phyloP scores from a whole-genome alignment of 768 basidiomycete species.

The Amanita thiersii region DNA sequence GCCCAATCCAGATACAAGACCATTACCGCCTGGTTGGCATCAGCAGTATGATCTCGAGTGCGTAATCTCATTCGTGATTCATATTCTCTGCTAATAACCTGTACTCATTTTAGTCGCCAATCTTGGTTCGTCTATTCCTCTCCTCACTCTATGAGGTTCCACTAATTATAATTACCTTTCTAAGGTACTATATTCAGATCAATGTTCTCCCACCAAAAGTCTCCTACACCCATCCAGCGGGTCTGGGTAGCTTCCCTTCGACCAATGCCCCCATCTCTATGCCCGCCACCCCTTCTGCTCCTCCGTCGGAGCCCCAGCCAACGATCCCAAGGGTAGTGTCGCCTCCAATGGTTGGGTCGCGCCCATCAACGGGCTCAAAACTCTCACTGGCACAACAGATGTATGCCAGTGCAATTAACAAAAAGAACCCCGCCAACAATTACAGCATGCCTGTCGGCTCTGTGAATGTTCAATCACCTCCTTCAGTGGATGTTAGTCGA shows the following conservation, averaged over 20 bases:
- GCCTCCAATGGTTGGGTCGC: slow-evolving; percentile 5
- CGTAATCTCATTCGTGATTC: too few relatives aligned
- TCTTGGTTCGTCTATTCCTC: too few relatives aligned
- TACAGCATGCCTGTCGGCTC: too few relatives aligned
- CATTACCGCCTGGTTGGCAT: slow-evolving; percentile 24
- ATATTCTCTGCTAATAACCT: too few relatives aligned
- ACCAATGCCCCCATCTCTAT: not conserved
- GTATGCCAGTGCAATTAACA: slow-evolving; percentile 30
- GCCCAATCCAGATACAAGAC: slow-evolving; percentile 14
- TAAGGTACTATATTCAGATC: slow-evolving; percentile 27
- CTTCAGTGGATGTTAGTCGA: not conserved
- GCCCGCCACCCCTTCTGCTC: slow-evolving; percentile 1
- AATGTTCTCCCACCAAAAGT: slow-evolving; percentile 22
- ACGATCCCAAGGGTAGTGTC: slow-evolving; percentile 9
- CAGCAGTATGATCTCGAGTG: slow-evolving; percentile 25
- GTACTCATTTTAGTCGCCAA: too few relatives aligned
- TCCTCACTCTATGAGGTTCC: not conserved
- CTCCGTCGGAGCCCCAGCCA: slow-evolving; percentile 12
- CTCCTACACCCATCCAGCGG: slow-evolving; percentile 25
- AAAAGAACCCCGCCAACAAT: slow-evolving; percentile 3
- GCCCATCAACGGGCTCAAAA: slow-evolving; percentile 8
- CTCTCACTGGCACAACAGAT: slow-evolving; percentile 32
- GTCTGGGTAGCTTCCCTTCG: slow-evolving; percentile 8
- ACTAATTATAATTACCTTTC: not conserved
- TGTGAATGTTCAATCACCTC: not conserved